Evolutionary conservation across 2,329 filamentous ascomycete genomes (phyloP).

Genomic region (Zarea fungicola): DNA sequence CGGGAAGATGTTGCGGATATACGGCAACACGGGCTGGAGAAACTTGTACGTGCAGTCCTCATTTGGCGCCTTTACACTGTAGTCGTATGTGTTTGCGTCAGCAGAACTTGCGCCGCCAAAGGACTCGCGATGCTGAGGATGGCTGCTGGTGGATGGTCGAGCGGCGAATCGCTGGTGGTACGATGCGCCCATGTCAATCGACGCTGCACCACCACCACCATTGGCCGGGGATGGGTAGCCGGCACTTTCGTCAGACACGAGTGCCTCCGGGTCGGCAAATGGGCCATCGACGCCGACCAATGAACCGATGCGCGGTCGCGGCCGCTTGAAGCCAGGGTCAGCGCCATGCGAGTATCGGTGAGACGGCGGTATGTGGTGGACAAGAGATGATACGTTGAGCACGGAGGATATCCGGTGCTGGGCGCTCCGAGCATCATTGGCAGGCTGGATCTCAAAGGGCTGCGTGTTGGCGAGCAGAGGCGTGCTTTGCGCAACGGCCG

Average conservation of each 20-base stretch:
- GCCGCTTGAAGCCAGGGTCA: background rate
- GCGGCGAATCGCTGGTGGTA: slow-evolving; percentile 1
- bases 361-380: slow-evolving; percentile 17
- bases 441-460: background rate
- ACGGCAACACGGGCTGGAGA: slow-evolving; percentile 35
- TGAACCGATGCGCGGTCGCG: background rate
- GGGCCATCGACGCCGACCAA: background rate
- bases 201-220: too few relatives aligned
- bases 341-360: background rate
- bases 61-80: slow-evolving; percentile 22
- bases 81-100: slow-evolving; percentile 16
- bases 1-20: slow-evolving; percentile 33
- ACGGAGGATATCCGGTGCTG: slow-evolving; percentile 15
- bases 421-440: background rate
- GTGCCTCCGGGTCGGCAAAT: slow-evolving; percentile 18
- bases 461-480: slow-evolving; percentile 6
- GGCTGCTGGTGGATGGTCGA: background rate
- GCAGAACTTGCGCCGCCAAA: background rate
- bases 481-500: background rate
- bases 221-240: slow-evolving; percentile 25
- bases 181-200: too few relatives aligned
- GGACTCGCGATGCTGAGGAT: background rate
- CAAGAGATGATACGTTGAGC: slow-evolving; percentile 20
- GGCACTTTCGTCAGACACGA: slow-evolving; percentile 24
- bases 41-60: slow-evolving; percentile 35